phyloP scores from a whole-genome alignment of 306 rosid species.

The Begonia fuchsioides region DNA sequence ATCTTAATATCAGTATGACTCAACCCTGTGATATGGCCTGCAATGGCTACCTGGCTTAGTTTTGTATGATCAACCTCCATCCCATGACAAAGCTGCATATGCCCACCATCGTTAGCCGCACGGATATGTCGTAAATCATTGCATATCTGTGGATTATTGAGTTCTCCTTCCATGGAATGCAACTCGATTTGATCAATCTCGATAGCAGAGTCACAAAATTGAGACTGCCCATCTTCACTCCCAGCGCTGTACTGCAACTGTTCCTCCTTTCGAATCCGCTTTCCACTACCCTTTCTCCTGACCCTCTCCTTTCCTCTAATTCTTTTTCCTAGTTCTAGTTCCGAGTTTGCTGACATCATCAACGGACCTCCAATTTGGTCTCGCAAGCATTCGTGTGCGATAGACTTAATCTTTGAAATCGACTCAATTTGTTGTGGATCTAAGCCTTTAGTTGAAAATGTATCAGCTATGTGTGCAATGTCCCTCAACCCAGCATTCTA shows the following conservation, averaged over 20 bases:
- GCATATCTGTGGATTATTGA: conserved; percentile 37
- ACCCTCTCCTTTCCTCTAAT: conserved; percentile 89
- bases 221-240: conserved; percentile 78
- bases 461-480: conserved; percentile 86
- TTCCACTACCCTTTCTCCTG: conserved; percentile 66
- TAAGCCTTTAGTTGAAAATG: conserved; percentile 74
- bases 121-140: conserved; percentile 35
- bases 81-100: conserved; percentile 39
- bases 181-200: conserved; percentile 41
- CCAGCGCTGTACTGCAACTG: conserved; percentile 28
- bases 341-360: conserved; percentile 29
- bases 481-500: conserved; percentile 98
- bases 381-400: conserved; percentile 88
- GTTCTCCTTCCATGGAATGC: conserved; percentile 34
- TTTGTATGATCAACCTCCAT: conserved; percentile 51
- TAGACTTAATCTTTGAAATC: conserved; percentile 64
- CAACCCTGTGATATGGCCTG: conserved; percentile 22
- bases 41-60: conserved; percentile 27
- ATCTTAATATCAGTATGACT: conserved; percentile 20
- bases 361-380: conserved; percentile 84
- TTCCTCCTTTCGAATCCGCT: conserved; percentile 72
- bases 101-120: conserved; percentile 32
- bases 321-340: conserved; percentile 73
- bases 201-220: conserved; percentile 43
- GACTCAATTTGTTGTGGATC: conserved; percentile 68